Evolutionary conservation across 1,284 basidiomycete species (phyloP).

Genomic region (Malassezia brasiliensis): DNA sequence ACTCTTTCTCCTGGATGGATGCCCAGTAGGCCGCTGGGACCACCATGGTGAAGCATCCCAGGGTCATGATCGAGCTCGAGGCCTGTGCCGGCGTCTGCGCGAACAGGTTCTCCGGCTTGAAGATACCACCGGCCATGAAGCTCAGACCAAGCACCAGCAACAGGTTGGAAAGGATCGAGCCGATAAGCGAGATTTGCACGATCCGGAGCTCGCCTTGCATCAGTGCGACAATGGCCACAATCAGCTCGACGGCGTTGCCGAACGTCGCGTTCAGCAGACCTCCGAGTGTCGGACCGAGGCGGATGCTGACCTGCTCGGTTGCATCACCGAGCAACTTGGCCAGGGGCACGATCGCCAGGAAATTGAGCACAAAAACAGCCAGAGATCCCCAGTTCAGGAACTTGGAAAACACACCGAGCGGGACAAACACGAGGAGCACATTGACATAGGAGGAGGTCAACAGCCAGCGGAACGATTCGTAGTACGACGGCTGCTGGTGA

Average conservation of each 20-base stretch:
- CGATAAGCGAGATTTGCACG: slow-evolving; percentile 43
- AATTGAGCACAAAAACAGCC: slow-evolving; percentile 42
- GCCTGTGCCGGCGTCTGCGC: slow-evolving; percentile 47
- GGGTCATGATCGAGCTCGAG: slow-evolving; percentile 60
- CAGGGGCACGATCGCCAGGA: slow-evolving; percentile 45
- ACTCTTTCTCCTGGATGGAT: slow-evolving; percentile 18
- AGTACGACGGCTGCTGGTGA: slow-evolving; percentile 17
- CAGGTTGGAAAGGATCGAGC: slow-evolving; percentile 43
- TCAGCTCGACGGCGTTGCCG: slow-evolving; percentile 47
- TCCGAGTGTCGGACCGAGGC: slow-evolving; percentile 41
- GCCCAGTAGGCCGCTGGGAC: slow-evolving; percentile 77
- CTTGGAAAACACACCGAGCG: slow-evolving; percentile 42
- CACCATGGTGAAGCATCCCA: slow-evolving; percentile 77
- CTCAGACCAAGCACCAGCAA: slow-evolving; percentile 43
- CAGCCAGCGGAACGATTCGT: slow-evolving; percentile 37
- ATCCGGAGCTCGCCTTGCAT: slow-evolving; percentile 56
- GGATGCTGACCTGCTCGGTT: slow-evolving; percentile 41
- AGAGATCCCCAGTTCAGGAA: slow-evolving; percentile 36
- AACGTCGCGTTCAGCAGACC: slow-evolving; percentile 47
- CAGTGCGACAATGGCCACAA: slow-evolving; percentile 61
- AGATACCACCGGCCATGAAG: slow-evolving; percentile 47
- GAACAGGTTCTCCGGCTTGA: slow-evolving; percentile 36
- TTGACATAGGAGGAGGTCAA: slow-evolving; percentile 38
- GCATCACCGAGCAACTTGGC: slow-evolving; percentile 47
- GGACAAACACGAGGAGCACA: slow-evolving; percentile 42